phyloP scores from a whole-genome alignment of 495 filamentous ascomycete genomes.

The Pseudevernia furfuracea region DNA sequence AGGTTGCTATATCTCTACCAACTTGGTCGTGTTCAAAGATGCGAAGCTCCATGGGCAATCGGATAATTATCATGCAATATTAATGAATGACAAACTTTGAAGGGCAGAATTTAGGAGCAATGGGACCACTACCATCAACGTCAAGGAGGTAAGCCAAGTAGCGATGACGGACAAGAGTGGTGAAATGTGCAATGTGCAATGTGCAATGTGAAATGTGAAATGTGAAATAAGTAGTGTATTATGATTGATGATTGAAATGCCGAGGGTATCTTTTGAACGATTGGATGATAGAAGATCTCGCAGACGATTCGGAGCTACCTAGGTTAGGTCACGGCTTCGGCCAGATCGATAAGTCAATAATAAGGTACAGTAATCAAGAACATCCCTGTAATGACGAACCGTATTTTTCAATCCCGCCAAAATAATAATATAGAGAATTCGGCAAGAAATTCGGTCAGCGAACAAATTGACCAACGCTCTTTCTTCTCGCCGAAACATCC shows the following conservation, averaged over 20 bases:
- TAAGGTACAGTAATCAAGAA: neutral
- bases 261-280: neutral
- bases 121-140: neutral
- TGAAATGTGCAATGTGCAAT: neutral
- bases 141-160: neutral
- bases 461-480: neutral
- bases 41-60: conserved; percentile 9
- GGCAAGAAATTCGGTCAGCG: neutral
- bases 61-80: neutral
- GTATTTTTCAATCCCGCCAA: too few relatives aligned
- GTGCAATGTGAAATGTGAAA: neutral
- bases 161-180: neutral
- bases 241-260: neutral
- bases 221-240: too few relatives aligned
- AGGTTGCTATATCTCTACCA: conserved; percentile 42
- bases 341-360: neutral
- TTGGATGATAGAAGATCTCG: neutral
- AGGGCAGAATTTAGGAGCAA: too few relatives aligned
- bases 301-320: neutral
- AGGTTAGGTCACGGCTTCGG: neutral
- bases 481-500: neutral
- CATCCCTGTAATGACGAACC: neutral
- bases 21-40: conserved; percentile 44
- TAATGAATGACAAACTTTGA: neutral
- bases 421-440: too few relatives aligned